Base-by-base conservation (phyloP, 176 grass and related monocot genomes). In the Musa schizocarpa region DNA sequence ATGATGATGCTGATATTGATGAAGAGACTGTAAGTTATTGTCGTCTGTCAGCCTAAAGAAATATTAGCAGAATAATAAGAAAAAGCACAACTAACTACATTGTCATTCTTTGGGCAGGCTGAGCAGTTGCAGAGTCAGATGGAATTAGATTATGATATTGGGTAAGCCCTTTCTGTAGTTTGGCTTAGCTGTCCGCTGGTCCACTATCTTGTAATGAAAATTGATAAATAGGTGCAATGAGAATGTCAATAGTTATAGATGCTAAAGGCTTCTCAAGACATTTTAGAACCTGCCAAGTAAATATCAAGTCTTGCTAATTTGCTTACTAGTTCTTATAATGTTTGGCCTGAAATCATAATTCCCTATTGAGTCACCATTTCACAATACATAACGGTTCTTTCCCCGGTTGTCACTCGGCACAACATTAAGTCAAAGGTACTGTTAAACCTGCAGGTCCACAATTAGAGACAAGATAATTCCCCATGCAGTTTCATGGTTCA, bases 141-240 rank as follows among this genome's bases (percentile, higher is more conserved):
- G 73, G 73, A 76, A 25, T 52, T 56, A 76, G 73, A 76, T 76
- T 76, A 48, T 76, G 73, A 76, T 48, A 50, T 76, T 11, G 73
- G 73, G 73, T 76, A 63, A 76, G 73, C 73, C 3, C 11, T 43
- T 43, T 43, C 34, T 43, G 34, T 43, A 43, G 34, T 43, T 43
- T 43, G 34, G 4, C 34, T 43, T 43, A 43, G 34, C 34, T 43
- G 4, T 43, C 3, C 4, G 3, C 4, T 6, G 34, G 34, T 43
- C 34, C 34, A 43, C 34, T 6, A 43, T 43, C 34, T 43, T 43
- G 34, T 43, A 4, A 43, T 43, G 34, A 43, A 43, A 43, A 43
- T 43, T 43, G 34, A 43, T 74, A 56, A 10, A 20, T 62, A 56
- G 13, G 43, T 72, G 19, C 50, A 14, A 12, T 23, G 20, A 72